Evolutionary conservation across 805 yeast genomes (phyloP), one percentile per base, ranked within the genome.

Genomic region (Clavispora asparagi): DNA sequence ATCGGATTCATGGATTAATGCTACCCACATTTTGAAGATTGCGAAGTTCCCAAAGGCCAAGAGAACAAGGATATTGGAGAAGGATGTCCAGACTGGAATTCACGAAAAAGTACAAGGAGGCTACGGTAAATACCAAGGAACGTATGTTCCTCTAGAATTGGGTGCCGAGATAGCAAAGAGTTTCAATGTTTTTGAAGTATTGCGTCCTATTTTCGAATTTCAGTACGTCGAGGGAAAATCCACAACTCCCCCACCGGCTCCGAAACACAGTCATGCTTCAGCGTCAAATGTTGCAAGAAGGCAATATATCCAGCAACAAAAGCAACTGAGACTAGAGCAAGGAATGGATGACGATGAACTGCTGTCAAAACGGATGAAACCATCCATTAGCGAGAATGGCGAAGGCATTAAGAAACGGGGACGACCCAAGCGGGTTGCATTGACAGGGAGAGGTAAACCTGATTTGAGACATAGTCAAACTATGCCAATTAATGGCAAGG

Each of bases 61-160:
- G 48, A 67, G 87, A 41, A 80, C 86, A 8, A 76, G 82, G 48
- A 72, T 81, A 42, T 74, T 84, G 49, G 89, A 83, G 50, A 73
- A 74, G 51, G 87, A 82, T 52, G 81, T 82, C 37, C 78, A 74
- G 47, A 75, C 79, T 7, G 83, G 85, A n/a, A 69, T 67, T 31
- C 84, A 81, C 57, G 90, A 84, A 55, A 83, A 82, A 55, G 82
- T 83, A 25, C 86, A 82, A 61, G 87, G 87, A 31, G 88, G 87
- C 0, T 79, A 82, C 51, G 87, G 87, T n/a, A 80, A 81, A 55
- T 81, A 79, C 61, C 87, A 80, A 49, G 77, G 77, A 3, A 72
- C 77, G 2, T 72, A 71, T 47, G 76, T 72, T 9, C 77, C 77
- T 1, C 62, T 71, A 42, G 65, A 67, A 13, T 44, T 69, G 25